Conservation (phyloP, 148 eudicot genomes). For the Linanthus parryae region DNA sequence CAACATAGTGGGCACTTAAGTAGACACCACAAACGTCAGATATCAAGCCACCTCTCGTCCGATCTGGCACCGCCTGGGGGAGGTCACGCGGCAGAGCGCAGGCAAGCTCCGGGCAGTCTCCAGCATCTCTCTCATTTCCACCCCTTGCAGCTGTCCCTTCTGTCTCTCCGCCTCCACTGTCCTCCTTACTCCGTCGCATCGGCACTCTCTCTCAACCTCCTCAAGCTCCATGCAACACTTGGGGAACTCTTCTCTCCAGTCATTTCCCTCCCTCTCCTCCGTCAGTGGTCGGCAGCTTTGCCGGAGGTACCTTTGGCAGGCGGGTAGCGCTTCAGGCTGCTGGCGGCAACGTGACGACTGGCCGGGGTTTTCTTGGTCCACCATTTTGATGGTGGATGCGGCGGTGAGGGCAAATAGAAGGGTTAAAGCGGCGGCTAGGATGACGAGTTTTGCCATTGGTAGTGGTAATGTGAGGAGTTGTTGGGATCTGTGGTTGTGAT, state of each 20-base stretch:
- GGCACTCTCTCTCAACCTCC: neutral
- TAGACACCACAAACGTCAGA: too few species aligned
- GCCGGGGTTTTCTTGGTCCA: neutral
- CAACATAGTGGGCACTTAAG: too few species aligned
- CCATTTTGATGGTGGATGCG: neutral
- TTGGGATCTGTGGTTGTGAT: too few species aligned
- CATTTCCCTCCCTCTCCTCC: neutral
- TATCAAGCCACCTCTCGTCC: neutral
- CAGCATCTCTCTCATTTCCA: neutral
- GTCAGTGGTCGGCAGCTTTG: neutral
- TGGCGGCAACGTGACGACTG: neutral
- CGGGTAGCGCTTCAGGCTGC: neutral
- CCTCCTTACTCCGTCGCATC: slow-evolving; percentile 1
- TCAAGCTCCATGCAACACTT: slow-evolving; percentile 1
- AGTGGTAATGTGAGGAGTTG: too few species aligned
- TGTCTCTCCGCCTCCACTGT: neutral
- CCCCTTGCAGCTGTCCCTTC: neutral
- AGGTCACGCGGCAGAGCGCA: slow-evolving; percentile 3
- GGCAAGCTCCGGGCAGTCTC: slow-evolving; percentile 6
- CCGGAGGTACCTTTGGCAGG: slow-evolving; percentile 1
- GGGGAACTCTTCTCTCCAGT: slow-evolving; percentile 4
- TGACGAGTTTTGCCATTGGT: too few species aligned
- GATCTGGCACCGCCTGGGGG: neutral
- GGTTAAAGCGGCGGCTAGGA: neutral
- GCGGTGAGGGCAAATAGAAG: neutral